Evolutionary conservation across 2,329 filamentous ascomycete species (phyloP), one percentile per base, ranked within the genome.

Genomic region (Colletotrichum ledebouriae): DNA sequence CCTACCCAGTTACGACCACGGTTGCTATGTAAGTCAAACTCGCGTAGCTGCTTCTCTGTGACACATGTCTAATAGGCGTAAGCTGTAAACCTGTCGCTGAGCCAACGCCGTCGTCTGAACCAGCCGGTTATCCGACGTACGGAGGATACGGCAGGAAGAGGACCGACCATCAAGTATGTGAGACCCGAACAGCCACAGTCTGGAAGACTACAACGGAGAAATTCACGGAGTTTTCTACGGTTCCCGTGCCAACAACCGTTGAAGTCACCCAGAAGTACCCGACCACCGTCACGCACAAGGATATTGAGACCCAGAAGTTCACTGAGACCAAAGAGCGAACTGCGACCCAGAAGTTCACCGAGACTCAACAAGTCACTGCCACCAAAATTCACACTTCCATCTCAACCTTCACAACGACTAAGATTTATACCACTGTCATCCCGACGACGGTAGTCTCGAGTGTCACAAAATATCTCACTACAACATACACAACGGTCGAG

Each of bases 121-220:
- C 69, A 0, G 62, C 68, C 17, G 47, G 49, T 2, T 58, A 66
- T 17, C 49, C 63, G 2, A 62, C 62, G 7, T 56, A 63, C 11
- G 61, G 65, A 12, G 57, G 56, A 12, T 42, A 52, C 1, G 53
- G 44, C 11, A 22, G 53, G 33, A 67, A 63, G 49, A 44, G 59
- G 5, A 53, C 64, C 4, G 42, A 46, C 7, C 56, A 66, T 5
- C 17, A 73, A 59, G 13, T 65, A 17, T 46, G 71, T 62, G 37
- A 73, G 70, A 53, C 71, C 25, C 71, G 55, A 34, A 72, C 70
- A 7, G 63, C 66, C 0, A 71, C 67, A 5, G 55, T 70, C 9
- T 73, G 72, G 41, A 69, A 64, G 9, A 74, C 72, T 2, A 67
- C 59, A 10, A 70, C 70, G 10, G 62, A 63, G 17, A 71, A 63